Conservation (phyloP, 2,329 filamentous ascomycete genomes). For the Arthrinium phaeospermum region DNA sequence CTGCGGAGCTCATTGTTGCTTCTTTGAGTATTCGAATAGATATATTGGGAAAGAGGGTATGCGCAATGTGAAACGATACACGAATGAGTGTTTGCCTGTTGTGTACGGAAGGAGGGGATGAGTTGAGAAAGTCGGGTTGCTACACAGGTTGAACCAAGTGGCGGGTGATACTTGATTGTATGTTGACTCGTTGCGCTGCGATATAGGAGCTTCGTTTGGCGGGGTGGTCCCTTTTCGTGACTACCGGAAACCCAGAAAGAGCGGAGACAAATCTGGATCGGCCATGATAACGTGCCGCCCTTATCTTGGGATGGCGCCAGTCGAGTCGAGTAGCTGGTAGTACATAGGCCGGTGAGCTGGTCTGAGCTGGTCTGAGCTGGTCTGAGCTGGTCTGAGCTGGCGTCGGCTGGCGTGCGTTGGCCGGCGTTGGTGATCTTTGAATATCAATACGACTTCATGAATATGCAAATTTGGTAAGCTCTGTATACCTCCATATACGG, state of each 20-base stretch:
- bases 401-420: background rate
- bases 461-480: background rate
- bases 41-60: background rate
- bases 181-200: background rate
- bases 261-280: background rate
- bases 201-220: constrained; percentile 16
- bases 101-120: background rate
- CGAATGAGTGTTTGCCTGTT: background rate
- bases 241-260: constrained; percentile 5
- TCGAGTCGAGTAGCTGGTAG: background rate
- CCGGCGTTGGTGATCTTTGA: background rate
- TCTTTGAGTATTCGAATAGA: constrained; percentile 29
- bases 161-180: background rate
- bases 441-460: background rate
- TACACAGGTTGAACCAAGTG: constrained; percentile 3
- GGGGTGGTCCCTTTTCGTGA: background rate
- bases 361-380: no score
- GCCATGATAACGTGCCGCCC: constrained; percentile 1
- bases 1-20: constrained; percentile 40
- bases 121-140: background rate
- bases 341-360: background rate
- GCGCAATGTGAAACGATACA: background rate
- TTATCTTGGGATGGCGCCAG: background rate
- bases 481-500: background rate
- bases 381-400: no score